Conservation (phyloP, 2,329 filamentous ascomycete species). For the Biscogniauxia mediterranea region DNA sequence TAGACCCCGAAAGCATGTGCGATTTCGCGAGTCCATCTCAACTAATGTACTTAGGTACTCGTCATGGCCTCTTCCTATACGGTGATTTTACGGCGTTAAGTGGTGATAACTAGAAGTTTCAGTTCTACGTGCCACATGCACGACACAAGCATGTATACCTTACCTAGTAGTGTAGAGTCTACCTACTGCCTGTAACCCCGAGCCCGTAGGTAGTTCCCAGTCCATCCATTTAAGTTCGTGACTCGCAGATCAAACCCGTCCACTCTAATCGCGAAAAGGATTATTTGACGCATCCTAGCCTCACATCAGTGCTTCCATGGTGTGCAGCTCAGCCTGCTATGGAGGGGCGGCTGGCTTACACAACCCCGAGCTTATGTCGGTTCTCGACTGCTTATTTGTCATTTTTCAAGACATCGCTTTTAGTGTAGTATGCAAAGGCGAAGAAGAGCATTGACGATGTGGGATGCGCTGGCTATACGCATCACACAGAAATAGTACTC, state of each 20-base stretch:
- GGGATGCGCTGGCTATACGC: not conserved
- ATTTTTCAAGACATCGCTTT: not conserved
- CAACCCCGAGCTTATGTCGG: not conserved
- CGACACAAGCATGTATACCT: not conserved
- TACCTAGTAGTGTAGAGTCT: no score
- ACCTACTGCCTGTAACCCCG: no score
- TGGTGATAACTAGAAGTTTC: not conserved
- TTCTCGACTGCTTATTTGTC: not conserved
- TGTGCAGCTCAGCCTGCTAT: not conserved
- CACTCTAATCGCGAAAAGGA: not conserved
- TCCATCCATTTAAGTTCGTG: not conserved
- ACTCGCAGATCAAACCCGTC: not conserved
- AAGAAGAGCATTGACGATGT: not conserved
- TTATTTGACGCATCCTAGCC: not conserved
- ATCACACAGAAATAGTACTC: not conserved
- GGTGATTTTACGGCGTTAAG: not conserved
- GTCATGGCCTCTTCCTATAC: not conserved
- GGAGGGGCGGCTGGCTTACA: not conserved
- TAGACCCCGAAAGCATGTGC: slow-evolving; percentile 2
- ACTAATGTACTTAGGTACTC: not conserved
- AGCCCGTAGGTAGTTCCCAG: no score
- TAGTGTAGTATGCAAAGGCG: not conserved
- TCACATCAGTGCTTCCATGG: not conserved
- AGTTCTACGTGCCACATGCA: not conserved
- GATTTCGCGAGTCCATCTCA: not conserved